phyloP scores from a whole-genome alignment of 129 eudicot genomes.

The Glebionis coronaria region DNA sequence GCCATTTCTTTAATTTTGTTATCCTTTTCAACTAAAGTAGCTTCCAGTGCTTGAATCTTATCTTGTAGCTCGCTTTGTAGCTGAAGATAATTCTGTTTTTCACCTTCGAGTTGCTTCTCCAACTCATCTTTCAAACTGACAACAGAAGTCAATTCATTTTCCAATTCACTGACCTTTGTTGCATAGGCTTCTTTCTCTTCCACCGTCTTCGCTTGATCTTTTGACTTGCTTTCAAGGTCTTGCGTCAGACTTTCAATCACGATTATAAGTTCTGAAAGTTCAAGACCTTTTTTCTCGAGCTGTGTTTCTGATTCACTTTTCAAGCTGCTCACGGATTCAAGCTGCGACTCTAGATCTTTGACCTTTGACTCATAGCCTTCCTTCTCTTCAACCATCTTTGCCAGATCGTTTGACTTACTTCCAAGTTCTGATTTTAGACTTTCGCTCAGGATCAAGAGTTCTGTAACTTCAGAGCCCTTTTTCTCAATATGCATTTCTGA shows the following conservation, averaged over 20 bases:
- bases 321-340: slow-evolving; percentile 15
- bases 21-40: slow-evolving; percentile 32
- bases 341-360: slow-evolving; percentile 30
- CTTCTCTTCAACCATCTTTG: slow-evolving; percentile 48
- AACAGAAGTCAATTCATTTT: slow-evolving; percentile 33
- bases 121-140: slow-evolving; percentile 25
- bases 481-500: slow-evolving; percentile 40
- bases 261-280: slow-evolving; percentile 38
- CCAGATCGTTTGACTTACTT: slow-evolving; percentile 46
- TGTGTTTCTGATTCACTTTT: slow-evolving; percentile 35
- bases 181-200: slow-evolving; percentile 58
- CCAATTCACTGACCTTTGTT: slow-evolving; percentile 36
- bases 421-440: slow-evolving; percentile 62
- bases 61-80: slow-evolving; percentile 39
- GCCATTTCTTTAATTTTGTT: slow-evolving; percentile 44
- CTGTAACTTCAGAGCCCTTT: slow-evolving; percentile 30
- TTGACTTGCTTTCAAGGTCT: slow-evolving; percentile 51
- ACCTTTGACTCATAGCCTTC: slow-evolving; percentile 37
- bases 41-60: slow-evolving; percentile 44
- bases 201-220: slow-evolving; percentile 34
- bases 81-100: slow-evolving; percentile 29
- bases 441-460: slow-evolving; percentile 35
- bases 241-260: slow-evolving; percentile 55
- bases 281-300: slow-evolving; percentile 37
- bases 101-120: slow-evolving; percentile 34